Evolutionary conservation across 2,329 filamentous ascomycete species (phyloP).

Genomic region (Allantophomopsis cytisporea): DNA sequence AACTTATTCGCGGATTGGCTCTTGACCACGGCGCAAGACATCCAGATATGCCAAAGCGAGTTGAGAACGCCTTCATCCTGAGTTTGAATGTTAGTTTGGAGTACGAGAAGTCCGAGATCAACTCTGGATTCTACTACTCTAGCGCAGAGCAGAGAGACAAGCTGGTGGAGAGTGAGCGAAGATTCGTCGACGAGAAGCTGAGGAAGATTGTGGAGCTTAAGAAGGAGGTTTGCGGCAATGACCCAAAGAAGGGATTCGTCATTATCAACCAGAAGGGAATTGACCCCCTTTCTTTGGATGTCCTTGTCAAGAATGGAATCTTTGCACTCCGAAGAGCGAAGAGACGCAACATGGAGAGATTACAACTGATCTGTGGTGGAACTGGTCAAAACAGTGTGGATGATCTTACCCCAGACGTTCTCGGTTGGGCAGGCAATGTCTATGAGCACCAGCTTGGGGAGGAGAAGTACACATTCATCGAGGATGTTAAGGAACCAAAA

Average conservation of each 20-base stretch:
- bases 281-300: constrained; percentile 87
- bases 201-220: constrained; percentile 97
- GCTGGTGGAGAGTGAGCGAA: constrained; percentile 90
- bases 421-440: constrained; percentile 92
- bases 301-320: constrained; percentile 96
- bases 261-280: constrained; percentile 99
- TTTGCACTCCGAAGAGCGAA: constrained; percentile 88
- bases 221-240: constrained; percentile 90
- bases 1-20: constrained; percentile 84
- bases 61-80: constrained; percentile 91
- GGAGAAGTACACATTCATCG: constrained; percentile 98
- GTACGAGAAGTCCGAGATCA: constrained; percentile 99
- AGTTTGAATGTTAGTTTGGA: constrained; percentile 94
- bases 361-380: constrained; percentile 90
- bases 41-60: constrained; percentile 93
- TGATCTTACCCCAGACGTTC: constrained; percentile 71
- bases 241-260: constrained; percentile 90
- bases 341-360: constrained; percentile 96
- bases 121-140: constrained; percentile 97
- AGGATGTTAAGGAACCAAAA: constrained; percentile 98
- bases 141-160: constrained; percentile 95
- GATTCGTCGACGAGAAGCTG: constrained; percentile 91
- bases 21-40: constrained; percentile 93
- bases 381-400: constrained; percentile 92
- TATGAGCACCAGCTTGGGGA: constrained; percentile 97